A percentile compares a stretch with the other conserved stretches of the same genome.
Conservation (phyloP, 257 asterid genomes). For the Haberlea rhodopensis region DNA sequence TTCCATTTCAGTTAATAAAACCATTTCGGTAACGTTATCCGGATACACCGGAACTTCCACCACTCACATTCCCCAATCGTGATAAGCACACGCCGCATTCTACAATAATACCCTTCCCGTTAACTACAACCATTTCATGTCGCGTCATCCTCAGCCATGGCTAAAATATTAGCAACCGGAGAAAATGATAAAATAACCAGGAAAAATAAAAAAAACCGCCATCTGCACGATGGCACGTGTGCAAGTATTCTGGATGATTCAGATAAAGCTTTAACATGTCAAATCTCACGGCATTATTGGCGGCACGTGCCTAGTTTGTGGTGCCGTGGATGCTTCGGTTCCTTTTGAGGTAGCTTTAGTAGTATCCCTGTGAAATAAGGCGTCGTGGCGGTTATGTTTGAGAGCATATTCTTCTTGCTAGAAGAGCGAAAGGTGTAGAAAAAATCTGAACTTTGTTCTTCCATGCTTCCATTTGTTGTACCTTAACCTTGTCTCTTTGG, state of each 20-base stretch:
- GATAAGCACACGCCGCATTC: not conserved
- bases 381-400: too few species aligned
- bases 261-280: constrained; percentile 34
- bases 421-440: too few species aligned
- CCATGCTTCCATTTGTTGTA: too few species aligned
- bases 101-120: not conserved
- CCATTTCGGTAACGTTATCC: too few species aligned
- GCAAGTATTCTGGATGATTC: constrained; percentile 22
- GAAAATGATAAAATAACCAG: constrained; percentile 24
- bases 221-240: constrained; percentile 38
- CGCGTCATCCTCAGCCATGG: constrained; percentile 15
- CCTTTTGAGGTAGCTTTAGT: constrained; percentile 40
- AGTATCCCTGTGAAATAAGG: constrained; percentile 2
- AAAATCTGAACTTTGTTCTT: too few species aligned
- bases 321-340: not conserved
- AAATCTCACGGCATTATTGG: constrained; percentile 29
- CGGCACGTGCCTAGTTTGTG: constrained; percentile 35
- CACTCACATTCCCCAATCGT: not conserved
- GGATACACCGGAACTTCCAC: constrained; percentile 8
- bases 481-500: too few species aligned
- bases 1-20: constrained; percentile 41
- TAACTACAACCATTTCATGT: fast-evolving
- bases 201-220: constrained; percentile 25
- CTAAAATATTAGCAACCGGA: constrained; percentile 16
- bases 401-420: not conserved